Base-by-base conservation (phyloP, 192 early-diverging fungal genomes). In the Coemansia sp. region DNA sequence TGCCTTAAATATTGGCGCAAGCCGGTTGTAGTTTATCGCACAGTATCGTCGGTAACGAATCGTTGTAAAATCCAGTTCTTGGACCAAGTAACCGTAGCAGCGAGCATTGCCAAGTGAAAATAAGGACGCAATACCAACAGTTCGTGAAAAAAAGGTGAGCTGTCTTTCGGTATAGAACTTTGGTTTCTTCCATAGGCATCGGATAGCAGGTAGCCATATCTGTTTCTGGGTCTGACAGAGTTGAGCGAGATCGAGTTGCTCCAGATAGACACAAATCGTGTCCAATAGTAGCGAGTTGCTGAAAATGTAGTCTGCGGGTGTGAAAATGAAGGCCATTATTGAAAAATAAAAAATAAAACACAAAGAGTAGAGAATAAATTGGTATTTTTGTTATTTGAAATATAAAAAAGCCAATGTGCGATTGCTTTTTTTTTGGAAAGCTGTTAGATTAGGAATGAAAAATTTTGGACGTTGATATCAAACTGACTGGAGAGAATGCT, bases 21-120 rank as follows among this genome's bases (percentile, higher is more conserved):
- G 21, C 0, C 53, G 6, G 19, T 35, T 1, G 38, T 57, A 60
- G 53, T 50, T 19, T 26, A 26, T 26, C 26, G 26, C 13, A 26
- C 43, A 53, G 21, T 66, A 59, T 61, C 62, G 68, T 9, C 66
- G 21, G 0, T 43, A 57, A 11, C 8, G 35, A 7, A 68, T 55
- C 66, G 64, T 68, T 2, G 53, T 38, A 19, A 77, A 43, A 40
- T 77, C 62, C 9, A 77, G 39, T 9, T 16, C 38, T 2, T 46
- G 60, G 14, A 72, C 53, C 32, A 77, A 38, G n/a, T 44, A 23
- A 23, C 75, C 75, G 19, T 77, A 77, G 2, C 4, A n/a, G 3
- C 7, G 23, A 11, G 57, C 16, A 33, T 49, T 9, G 3, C 60
- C 50, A 4, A 76, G 37, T 16, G 13, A 8, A 8, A 64, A 38